Evolutionary conservation across 1,284 basidiomycete genomes (phyloP), one percentile per base, ranked within the genome.

Genomic region (Stereum hirsutum): DNA sequence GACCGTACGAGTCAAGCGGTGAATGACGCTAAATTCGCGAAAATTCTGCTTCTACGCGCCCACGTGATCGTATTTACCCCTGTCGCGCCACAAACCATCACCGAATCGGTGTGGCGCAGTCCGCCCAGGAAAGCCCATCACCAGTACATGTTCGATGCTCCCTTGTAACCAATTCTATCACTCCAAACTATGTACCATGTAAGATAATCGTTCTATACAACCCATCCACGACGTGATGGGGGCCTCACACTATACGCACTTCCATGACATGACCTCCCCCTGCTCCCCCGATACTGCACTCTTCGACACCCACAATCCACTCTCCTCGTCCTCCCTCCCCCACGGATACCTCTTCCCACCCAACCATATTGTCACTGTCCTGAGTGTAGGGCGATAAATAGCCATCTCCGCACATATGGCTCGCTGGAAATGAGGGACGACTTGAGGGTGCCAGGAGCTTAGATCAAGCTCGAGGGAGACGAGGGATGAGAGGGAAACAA

Each of bases 381-480:
- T 49, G 14, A 64, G 46, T 14, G 45, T 47, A 0, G 60, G 53
- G 44, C 58, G 59, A 50, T 53, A 63, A 12, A 49, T 56, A 17
- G 51, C 56, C 24, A 62, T 43, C 43, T 63, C 62, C 12, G 53
- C 48, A 15, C 54, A 49, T 43, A 63, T 24, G 39, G 53, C 47
- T 23, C 56, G 56, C 41, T 61, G 60, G 21, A 54, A 42, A 19
- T 39, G 27, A 15, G 52, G 46, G 17, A 44, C 42, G 19, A 58
- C 56, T 12, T 39, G 47, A 5, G 57, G 54, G 6, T 46, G 36
- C 61, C 58, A 61, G 36, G 48, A 45, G 14, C 52, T 46, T 28
- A 60, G 45, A 28, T 64, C 58, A 30, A 64, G 27, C 47, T 61
- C 61, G 25, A 64, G 39, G 25, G 46, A 32, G 30, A 52, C 45